Evolutionary conservation across 2,329 filamentous ascomycete species (phyloP).

Genomic region (Akanthomyces lecanii): DNA sequence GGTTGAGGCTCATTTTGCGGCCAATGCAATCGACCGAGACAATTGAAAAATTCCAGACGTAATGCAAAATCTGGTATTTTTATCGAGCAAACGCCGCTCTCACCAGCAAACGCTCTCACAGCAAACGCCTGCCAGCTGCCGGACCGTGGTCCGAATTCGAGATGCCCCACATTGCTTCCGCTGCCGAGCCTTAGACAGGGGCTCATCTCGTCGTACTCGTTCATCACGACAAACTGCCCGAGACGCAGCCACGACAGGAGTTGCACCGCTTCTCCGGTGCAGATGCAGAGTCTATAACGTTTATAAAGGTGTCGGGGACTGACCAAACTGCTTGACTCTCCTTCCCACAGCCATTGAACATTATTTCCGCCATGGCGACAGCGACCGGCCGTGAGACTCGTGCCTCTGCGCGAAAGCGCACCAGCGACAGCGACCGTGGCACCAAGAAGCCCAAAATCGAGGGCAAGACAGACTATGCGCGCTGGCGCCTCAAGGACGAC

Average conservation of each 20-base stretch:
- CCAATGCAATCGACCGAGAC: neutral
- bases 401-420: slow-evolving; percentile 40
- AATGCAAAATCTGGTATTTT: neutral
- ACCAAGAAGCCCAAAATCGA: slow-evolving; percentile 46
- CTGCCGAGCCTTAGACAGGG: slow-evolving; percentile 1
- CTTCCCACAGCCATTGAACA: neutral
- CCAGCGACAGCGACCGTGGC: slow-evolving; percentile 32
- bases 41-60: too few relatives aligned
- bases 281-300: neutral
- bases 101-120: neutral
- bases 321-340: neutral
- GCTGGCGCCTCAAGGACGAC: slow-evolving; percentile 83
- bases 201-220: slow-evolving; percentile 10
- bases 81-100: neutral
- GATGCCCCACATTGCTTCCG: slow-evolving; percentile 9
- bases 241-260: neutral
- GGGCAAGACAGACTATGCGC: slow-evolving; percentile 68
- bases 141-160: slow-evolving; percentile 12
- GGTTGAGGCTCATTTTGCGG: neutral
- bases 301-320: slow-evolving; percentile 15
- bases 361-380: slow-evolving; percentile 24
- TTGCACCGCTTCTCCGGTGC: slow-evolving; percentile 11
- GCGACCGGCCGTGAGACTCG: slow-evolving; percentile 29
- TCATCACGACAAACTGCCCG: neutral
- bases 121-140: slow-evolving; percentile 1